phyloP scores from a whole-genome alignment of 2,329 filamentous ascomycete species.

The Colletotrichum sp. region DNA sequence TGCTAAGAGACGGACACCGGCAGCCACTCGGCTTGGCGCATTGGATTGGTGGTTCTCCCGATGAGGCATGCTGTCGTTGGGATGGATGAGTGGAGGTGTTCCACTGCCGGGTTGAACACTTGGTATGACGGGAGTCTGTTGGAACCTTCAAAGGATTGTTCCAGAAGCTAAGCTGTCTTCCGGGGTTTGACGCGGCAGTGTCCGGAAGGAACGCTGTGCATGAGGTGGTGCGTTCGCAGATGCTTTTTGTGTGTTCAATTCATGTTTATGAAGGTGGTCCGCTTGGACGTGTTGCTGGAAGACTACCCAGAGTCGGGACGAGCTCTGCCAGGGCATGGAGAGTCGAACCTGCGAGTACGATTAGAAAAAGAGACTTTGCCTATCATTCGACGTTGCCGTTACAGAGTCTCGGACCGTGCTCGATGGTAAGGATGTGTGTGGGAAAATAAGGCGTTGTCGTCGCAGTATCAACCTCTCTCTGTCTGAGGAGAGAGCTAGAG shows the following conservation, averaged over 20 bases:
- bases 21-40: conserved; percentile 5
- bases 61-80: background rate
- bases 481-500: background rate
- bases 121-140: background rate
- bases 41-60: background rate
- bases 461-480: background rate
- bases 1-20: background rate
- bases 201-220: background rate
- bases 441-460: background rate
- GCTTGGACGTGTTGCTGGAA: background rate
- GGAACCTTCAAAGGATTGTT: background rate
- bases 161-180: background rate
- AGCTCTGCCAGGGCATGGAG: background rate
- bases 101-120: background rate
- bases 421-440: background rate
- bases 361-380: background rate
- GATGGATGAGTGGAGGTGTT: background rate
- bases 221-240: background rate
- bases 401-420: background rate
- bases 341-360: background rate
- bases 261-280: background rate
- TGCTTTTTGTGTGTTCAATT: background rate
- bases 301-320: background rate
- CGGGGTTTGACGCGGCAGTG: background rate
- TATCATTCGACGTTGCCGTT: background rate